A percentile compares a stretch with the other conserved stretches of the same genome.
These are phyloP conservation scores for Solanum ahanhuiri DNA, from an alignment of 257 asterid species.

Conservation along the genomic window DNA sequence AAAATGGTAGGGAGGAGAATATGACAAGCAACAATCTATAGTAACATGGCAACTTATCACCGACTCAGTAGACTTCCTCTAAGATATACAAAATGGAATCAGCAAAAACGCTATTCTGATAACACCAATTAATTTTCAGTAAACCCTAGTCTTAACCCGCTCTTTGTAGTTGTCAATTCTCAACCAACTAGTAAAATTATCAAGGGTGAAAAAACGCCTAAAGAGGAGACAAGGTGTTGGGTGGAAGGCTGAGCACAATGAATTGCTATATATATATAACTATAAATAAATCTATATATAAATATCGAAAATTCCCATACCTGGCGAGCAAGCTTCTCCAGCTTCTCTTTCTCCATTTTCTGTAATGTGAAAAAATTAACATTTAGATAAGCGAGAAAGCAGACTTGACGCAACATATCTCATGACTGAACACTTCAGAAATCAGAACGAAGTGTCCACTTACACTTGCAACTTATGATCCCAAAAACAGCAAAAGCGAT, in stretches of 20 bases:
- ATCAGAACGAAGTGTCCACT: not conserved
- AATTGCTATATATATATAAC: not conserved
- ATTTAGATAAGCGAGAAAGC: constrained; percentile 1
- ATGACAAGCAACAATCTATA: not conserved
- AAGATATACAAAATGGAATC: not conserved
- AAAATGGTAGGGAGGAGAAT: not conserved
- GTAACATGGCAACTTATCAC: not conserved
- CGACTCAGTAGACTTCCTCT: not conserved
- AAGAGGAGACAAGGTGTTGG: not conserved
- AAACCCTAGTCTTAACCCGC: not conserved
- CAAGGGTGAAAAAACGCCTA: not conserved
- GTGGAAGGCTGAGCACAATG: not conserved
- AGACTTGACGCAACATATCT: not conserved
- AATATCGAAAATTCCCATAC: constrained; percentile 17
- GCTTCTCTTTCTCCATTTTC: constrained; percentile 78
- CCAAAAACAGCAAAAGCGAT: not conserved
- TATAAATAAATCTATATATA: too few species aligned
- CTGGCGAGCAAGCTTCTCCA: constrained; percentile 90
- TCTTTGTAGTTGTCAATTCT: not conserved
- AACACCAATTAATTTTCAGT: not conserved
- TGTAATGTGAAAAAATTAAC: constrained; percentile 17
- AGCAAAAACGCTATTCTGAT: not conserved
- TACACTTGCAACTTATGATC: not conserved
- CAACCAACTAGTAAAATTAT: not conserved
- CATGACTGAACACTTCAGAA: not conserved